A percentile compares a stretch with the other conserved stretches of the same genome.
phyloP scores from a whole-genome alignment of 768 basidiomycete species.

The Lentinula detonsa region DNA sequence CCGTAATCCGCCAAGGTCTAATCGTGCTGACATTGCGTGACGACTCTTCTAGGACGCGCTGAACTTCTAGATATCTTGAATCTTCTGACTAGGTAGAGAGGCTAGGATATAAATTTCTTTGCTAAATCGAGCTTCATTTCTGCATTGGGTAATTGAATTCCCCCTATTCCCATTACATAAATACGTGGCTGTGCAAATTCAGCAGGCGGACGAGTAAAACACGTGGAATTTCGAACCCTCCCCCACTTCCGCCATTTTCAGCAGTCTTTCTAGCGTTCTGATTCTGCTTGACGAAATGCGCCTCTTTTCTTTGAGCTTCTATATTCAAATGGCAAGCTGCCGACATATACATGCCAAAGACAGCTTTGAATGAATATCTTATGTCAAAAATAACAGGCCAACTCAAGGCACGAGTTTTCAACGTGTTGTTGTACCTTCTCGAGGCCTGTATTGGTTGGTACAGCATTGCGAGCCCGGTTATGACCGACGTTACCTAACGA shows the following conservation, averaged over 20 bases:
- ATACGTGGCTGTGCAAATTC: background rate
- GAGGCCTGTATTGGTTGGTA: background rate
- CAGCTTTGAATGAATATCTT: background rate
- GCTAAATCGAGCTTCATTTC: background rate
- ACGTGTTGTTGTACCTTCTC: slow-evolving; percentile 5
- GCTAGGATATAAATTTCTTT: background rate
- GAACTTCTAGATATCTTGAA: background rate
- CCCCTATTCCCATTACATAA: background rate
- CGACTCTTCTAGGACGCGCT: background rate
- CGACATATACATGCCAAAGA: background rate
- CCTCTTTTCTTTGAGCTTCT: background rate
- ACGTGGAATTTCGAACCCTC: background rate
- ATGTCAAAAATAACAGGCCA: background rate
- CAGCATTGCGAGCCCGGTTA: background rate
- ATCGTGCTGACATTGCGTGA: too few species aligned
- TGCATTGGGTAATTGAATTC: background rate
- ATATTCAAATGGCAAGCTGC: background rate
- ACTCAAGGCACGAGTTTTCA: background rate
- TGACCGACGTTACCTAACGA: background rate
- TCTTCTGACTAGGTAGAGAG: background rate
- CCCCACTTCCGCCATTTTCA: background rate
- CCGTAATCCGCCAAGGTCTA: too few species aligned
- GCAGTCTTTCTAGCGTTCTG: background rate
- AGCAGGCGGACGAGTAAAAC: background rate
- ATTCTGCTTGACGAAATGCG: background rate